Conservation (phyloP, 352 stramenopile genomes). For the Pythium myriotylum region DNA sequence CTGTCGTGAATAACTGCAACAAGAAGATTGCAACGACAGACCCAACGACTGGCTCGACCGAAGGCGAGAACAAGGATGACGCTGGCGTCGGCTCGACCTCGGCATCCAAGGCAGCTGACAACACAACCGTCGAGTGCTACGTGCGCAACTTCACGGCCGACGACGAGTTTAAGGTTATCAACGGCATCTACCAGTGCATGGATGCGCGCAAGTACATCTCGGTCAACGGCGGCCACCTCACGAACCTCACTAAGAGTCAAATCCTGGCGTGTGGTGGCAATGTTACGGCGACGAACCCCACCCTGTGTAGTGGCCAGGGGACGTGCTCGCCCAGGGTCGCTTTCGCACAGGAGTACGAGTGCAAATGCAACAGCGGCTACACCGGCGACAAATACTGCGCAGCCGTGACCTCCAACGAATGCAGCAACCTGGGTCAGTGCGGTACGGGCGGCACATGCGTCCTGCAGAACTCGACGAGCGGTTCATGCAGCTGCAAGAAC, state of each 20-base stretch:
- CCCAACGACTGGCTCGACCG: slow-evolving; percentile 16
- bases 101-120: slow-evolving; percentile 15
- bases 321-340: slow-evolving; percentile 61
- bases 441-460: slow-evolving; percentile 56
- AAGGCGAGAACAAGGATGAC: slow-evolving; percentile 20
- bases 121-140: slow-evolving; percentile 68
- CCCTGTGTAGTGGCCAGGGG: slow-evolving; percentile 71
- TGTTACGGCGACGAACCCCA: slow-evolving; percentile 28
- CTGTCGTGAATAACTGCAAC: slow-evolving; percentile 63
- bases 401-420: slow-evolving; percentile 58
- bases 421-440: slow-evolving; percentile 74
- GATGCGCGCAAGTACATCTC: slow-evolving; percentile 65
- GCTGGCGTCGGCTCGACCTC: slow-evolving; percentile 26
- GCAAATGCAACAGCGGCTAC: slow-evolving; percentile 79
- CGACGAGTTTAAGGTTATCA: slow-evolving; percentile 45
- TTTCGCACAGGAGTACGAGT: slow-evolving; percentile 71
- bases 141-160: slow-evolving; percentile 61
- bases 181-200: slow-evolving; percentile 79
- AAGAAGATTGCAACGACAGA: slow-evolving; percentile 48
- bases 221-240: slow-evolving; percentile 58
- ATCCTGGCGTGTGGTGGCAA: slow-evolving; percentile 58
- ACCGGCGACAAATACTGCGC: slow-evolving; percentile 57
- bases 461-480: slow-evolving; percentile 33
- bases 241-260: slow-evolving; percentile 62
- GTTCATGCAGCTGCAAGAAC: slow-evolving; percentile 48